These are phyloP conservation scores for Epichloe festucae DNA, from an alignment of 2,329 filamentous ascomycete species.

Conservation along the genomic window DNA sequence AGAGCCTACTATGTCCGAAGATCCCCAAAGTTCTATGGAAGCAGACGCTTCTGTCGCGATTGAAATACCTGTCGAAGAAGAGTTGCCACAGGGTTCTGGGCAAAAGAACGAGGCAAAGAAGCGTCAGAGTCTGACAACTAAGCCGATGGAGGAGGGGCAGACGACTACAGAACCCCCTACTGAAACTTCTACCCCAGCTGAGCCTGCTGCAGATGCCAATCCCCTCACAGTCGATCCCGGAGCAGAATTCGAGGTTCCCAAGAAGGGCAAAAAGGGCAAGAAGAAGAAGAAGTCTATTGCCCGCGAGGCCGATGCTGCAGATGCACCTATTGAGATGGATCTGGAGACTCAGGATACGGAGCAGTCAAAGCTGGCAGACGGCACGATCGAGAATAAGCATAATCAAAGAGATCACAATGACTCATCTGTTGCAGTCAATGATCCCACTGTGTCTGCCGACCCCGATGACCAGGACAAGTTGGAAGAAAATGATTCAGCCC, in stretches of 20 bases:
- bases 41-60: not conserved
- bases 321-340: not conserved
- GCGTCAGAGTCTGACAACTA: slow-evolving; percentile 1
- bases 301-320: not conserved
- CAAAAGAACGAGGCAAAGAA: slow-evolving; percentile 10
- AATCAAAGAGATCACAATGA: not conserved
- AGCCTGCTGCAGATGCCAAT: not conserved
- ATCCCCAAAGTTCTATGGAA: not conserved
- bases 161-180: not conserved
- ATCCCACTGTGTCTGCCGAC: not conserved
- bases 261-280: slow-evolving; percentile 8
- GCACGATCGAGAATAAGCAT: not conserved
- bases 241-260: slow-evolving; percentile 1
- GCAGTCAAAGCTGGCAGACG: not conserved
- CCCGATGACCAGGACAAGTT: not conserved
- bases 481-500: not conserved
- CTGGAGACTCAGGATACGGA: not conserved
- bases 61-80: not conserved
- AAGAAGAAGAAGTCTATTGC: slow-evolving; percentile 9
- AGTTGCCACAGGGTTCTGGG: slow-evolving; percentile 2
- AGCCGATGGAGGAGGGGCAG: not conserved
- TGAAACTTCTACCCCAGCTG: not conserved
- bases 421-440: not conserved
- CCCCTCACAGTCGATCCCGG: not conserved
- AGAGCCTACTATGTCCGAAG: slow-evolving; percentile 1